Evolutionary conservation across 148 eudicot species (phyloP), one percentile per base, ranked within the genome.

Genomic region (Hydrangea macrophylla): DNA sequence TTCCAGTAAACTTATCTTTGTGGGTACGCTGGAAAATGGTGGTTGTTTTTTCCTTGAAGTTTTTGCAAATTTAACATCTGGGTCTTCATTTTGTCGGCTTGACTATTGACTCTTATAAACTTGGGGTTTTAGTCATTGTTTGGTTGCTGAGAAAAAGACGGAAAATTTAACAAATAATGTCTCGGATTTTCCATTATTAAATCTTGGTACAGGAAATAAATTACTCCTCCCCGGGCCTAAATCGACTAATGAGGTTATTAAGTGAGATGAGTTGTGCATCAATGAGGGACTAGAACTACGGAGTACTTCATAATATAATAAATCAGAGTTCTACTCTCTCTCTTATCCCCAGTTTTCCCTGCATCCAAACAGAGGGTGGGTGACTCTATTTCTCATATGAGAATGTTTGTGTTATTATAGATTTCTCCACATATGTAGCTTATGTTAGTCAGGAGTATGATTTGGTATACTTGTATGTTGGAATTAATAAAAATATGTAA

Each of bases 141-240:
- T 71, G 68, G 37, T 61, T 35, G 67, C 44, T 54, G 60, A 51
- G 57, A 71, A 61, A 71, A 51, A 53, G 59, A 51, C 20, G 70
- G 58, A 30, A 20, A 24, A 13, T 31, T 45, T 35, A 32, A 58
- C 48, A 58, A 64, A 32, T 27, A 30, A 72, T 28, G 30, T 15
- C 25, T 0, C 35, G 9, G 36, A 26, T 68, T 33, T 12, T 27
- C 8, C 27, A 39, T 56, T n/a, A n/a, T n/a, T n/a, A n/a, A 39
- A 56, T 68, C 5, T 56, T 37, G 36, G 60, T 9, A 32, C 33
- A 25, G 60, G 23, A 10, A n/a, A 2, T 51, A 31, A 15, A 20
- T 23, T 27, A 32, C 69, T 51, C 30, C 44, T 30, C 58, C 8
- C 23, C 24, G 28, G 24, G 27, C 28, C 36, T 54, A 23, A 58